These are phyloP conservation scores for Hericium rajendrae DNA, from an alignment of 768 basidiomycete species.

Conservation along the genomic window DNA sequence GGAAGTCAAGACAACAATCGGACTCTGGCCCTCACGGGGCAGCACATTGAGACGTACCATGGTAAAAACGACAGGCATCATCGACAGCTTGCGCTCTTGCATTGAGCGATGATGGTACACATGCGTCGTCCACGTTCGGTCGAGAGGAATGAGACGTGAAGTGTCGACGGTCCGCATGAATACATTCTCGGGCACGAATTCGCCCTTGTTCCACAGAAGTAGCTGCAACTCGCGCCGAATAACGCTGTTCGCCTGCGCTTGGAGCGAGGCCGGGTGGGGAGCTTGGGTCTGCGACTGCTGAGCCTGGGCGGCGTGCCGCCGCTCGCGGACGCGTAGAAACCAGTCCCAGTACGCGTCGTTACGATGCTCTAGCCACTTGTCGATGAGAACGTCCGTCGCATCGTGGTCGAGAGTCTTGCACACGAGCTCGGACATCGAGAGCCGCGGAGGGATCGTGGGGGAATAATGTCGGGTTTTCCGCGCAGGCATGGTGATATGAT, in stretches of 20 bases:
- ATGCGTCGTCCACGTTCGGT: conserved; percentile 76
- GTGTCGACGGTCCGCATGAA: conserved; percentile 76
- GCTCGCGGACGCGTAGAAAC: conserved; percentile 62
- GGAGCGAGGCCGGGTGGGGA: neutral
- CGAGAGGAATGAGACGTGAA: conserved; percentile 66
- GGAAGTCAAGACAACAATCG: neutral
- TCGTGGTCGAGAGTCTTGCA: conserved; percentile 72
- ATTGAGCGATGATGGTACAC: conserved; percentile 72
- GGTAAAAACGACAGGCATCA: conserved; percentile 76
- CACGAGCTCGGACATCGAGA: conserved; percentile 71
- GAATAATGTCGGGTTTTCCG: conserved; percentile 38
- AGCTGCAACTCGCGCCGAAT: conserved; percentile 30
- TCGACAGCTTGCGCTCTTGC: conserved; percentile 60
- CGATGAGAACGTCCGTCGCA: conserved; percentile 68
- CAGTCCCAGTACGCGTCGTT: conserved; percentile 71
- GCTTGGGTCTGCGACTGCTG: neutral
- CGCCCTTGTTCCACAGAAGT: conserved; percentile 52
- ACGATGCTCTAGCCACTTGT: conserved; percentile 76
- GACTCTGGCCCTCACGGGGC: neutral
- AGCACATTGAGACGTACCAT: conserved; percentile 39
- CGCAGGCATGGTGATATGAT: conserved; percentile 4
- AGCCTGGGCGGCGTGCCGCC: conserved; percentile 42
- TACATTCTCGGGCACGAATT: conserved; percentile 70
- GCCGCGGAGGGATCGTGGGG: conserved; percentile 51
- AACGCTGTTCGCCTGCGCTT: conserved; percentile 25